Evolutionary conservation across 2,329 filamentous ascomycete species (phyloP), one percentile per base, ranked within the genome.

Genomic region (Fusarium tuaranense): DNA sequence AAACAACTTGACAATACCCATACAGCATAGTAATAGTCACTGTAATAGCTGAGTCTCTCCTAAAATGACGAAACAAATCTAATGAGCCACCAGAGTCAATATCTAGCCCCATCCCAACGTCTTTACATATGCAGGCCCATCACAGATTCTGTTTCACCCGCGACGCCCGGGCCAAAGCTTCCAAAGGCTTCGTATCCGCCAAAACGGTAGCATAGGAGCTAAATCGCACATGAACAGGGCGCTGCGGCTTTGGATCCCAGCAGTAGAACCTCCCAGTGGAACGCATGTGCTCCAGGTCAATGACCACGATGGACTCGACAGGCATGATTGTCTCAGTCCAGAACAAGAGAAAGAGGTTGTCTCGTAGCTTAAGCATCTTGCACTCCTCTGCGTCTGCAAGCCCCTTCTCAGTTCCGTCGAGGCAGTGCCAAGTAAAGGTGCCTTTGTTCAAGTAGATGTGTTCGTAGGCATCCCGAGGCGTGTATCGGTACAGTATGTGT

Each of bases 301-400:
- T 27, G 6, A 71, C 65, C 4, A 74, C 62, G 9, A 74, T 38
- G 0, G 67, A 65, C 25, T 74, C 72, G 3, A 74, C 72, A 1
- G 72, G 72, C 72, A 74, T 71, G 14, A 74, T 20, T 0, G 71
- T 74, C 32, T 74, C 72, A 0, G 71, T 74, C 72, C 72, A 74
- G 20, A 74, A 74, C 20, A 74, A 53, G 1, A 74, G 60, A 16
- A 67, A 74, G n/a, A 74, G 22, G 18, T 38, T 39, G 2, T 69
- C 62, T 1, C 58, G n/a, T 1, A 74, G 5, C n/a, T 74, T 74
- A 2, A 74, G n/a, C 61, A 71, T 67, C n/a, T 65, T 63, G 46
- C 68, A 74, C 7, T 53, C 41, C 7, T 74, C 72, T 6, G 63
- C 59, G 22, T 74, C 72, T n/a, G 71, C 72, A 0, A 74, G 48